Percentiles rank a stretch among this genome's conserved stretches.
Conservation (phyloP, 495 filamentous ascomycete species). For the Neurospora hispaniola region DNA sequence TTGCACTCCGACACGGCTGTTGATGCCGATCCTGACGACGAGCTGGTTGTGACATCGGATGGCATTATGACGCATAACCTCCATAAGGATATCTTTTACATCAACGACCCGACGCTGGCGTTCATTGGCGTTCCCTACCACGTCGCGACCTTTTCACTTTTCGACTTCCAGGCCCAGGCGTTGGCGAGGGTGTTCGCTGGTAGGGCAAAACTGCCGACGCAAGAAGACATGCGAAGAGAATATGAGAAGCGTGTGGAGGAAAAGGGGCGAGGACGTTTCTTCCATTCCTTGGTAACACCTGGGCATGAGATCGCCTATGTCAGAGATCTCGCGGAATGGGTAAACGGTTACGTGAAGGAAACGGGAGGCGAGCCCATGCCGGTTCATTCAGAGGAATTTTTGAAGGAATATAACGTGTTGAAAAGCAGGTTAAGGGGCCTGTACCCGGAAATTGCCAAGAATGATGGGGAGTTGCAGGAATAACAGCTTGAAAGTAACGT, state of each 20-base stretch:
- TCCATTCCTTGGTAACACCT: constrained; percentile 39
- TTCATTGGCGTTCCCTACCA: constrained; percentile 54
- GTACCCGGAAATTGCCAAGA: not conserved
- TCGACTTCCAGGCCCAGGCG: constrained; percentile 55
- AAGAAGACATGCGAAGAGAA: constrained; percentile 39
- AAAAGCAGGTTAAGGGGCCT: constrained; percentile 7
- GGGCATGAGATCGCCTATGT: constrained; percentile 46
- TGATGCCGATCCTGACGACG: constrained; percentile 32
- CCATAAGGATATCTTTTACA: constrained; percentile 58
- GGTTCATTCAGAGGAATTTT: constrained; percentile 38
- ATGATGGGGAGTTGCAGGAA: not conserved
- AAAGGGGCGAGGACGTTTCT: constrained; percentile 41
- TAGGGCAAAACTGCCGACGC: constrained; percentile 36
- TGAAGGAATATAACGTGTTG: constrained; percentile 8
- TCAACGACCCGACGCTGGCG: constrained; percentile 48
- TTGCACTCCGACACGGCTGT: constrained; percentile 29
- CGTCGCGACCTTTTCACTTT: constrained; percentile 51
- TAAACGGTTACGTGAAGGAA: constrained; percentile 31
- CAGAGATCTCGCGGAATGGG: constrained; percentile 40
- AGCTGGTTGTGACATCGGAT: constrained; percentile 46
- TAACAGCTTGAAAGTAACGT: not conserved
- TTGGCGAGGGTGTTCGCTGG: constrained; percentile 47
- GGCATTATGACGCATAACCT: constrained; percentile 57
- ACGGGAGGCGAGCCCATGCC: constrained; percentile 25
- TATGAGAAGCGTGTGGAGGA: constrained; percentile 34